These are phyloP conservation scores for Colletotrichum tanaceti DNA, from an alignment of 2,329 filamentous ascomycete species.

Conservation along the genomic window DNA sequence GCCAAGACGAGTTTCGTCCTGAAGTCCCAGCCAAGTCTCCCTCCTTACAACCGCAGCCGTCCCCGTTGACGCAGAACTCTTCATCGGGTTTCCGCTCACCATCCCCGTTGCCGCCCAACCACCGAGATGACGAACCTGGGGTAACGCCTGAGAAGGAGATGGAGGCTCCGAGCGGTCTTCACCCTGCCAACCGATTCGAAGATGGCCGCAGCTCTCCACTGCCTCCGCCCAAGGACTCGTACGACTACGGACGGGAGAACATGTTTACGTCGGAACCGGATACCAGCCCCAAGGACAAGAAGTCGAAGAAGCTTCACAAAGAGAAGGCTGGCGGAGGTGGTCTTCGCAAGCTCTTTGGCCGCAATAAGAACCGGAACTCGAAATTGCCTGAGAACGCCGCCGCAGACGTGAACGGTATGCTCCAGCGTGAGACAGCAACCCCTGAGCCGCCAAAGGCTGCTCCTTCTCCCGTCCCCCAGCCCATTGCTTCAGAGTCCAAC, in stretches of 20 bases:
- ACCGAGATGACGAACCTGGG: constrained; percentile 41
- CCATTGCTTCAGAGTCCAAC: constrained; percentile 39
- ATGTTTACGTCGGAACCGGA: constrained; percentile 56
- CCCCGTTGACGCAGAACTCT: constrained; percentile 44
- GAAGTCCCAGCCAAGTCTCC: constrained; percentile 58
- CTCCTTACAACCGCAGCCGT: constrained; percentile 45
- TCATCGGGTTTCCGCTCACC: constrained; percentile 29
- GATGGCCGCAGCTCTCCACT: constrained; percentile 53
- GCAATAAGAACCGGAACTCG: constrained; percentile 70
- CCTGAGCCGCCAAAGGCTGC: constrained; percentile 42
- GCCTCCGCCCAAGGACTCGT: constrained; percentile 51
- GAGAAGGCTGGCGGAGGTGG: constrained; percentile 59
- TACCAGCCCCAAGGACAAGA: constrained; percentile 59
- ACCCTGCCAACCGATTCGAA: constrained; percentile 51
- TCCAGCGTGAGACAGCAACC: constrained; percentile 52
- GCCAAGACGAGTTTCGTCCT: constrained; percentile 50
- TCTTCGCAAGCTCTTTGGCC: constrained; percentile 74
- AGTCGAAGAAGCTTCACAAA: constrained; percentile 67
- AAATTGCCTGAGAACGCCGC: constrained; percentile 67
- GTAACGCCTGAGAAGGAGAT: constrained; percentile 53
- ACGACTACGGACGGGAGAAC: constrained; percentile 52
- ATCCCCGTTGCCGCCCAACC: constrained; percentile 25
- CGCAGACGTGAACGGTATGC: constrained; percentile 63
- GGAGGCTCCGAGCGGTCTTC: constrained; percentile 49
- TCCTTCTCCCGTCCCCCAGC: constrained; percentile 42